phyloP scores from a whole-genome alignment of 2,329 filamentous ascomycete species.

The Hymenoscyphus occultus region DNA sequence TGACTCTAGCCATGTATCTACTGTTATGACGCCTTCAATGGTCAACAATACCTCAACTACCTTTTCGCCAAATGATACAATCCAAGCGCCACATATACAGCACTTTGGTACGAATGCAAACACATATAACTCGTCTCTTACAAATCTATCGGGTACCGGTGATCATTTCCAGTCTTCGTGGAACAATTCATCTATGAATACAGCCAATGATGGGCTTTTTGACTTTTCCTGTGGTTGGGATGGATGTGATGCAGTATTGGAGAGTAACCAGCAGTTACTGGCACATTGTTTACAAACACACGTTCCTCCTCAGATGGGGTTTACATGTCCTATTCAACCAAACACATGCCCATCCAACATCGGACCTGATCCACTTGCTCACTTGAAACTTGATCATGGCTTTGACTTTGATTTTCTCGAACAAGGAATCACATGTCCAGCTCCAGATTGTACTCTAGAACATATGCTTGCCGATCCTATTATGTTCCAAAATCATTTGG shows the following conservation, averaged over 20 bases:
- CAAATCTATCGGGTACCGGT: slow-evolving; percentile 23
- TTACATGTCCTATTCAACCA: slow-evolving; percentile 30
- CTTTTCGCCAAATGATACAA: slow-evolving; percentile 17
- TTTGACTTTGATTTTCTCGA: slow-evolving; percentile 24
- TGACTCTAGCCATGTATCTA: neutral
- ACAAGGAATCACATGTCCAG: slow-evolving; percentile 30
- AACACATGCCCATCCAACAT: slow-evolving; percentile 26
- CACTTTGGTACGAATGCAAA: neutral
- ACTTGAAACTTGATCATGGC: slow-evolving; percentile 31
- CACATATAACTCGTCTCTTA: slow-evolving; percentile 1
- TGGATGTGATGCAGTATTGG: slow-evolving; percentile 27
- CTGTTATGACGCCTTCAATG: slow-evolving; percentile 24
- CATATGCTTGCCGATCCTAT: slow-evolving; percentile 26
- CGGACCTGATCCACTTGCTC: slow-evolving; percentile 29
- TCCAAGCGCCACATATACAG: slow-evolving; percentile 16
- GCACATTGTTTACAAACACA: slow-evolving; percentile 32
- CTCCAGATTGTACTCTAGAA: slow-evolving; percentile 25
- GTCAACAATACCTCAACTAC: slow-evolving; percentile 20
- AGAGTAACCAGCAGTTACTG: slow-evolving; percentile 27
- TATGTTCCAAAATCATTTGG: slow-evolving; percentile 34
- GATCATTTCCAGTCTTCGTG: slow-evolving; percentile 17
- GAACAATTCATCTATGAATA: neutral
- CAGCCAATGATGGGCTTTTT: slow-evolving; percentile 9
- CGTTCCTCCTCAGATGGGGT: slow-evolving; percentile 33
- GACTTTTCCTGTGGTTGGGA: slow-evolving; percentile 31